Percentiles rank a stretch among this genome's conserved stretches.
phyloP scores from a whole-genome alignment of 768 basidiomycete genomes.

The Gloeostereum incarnatum region DNA sequence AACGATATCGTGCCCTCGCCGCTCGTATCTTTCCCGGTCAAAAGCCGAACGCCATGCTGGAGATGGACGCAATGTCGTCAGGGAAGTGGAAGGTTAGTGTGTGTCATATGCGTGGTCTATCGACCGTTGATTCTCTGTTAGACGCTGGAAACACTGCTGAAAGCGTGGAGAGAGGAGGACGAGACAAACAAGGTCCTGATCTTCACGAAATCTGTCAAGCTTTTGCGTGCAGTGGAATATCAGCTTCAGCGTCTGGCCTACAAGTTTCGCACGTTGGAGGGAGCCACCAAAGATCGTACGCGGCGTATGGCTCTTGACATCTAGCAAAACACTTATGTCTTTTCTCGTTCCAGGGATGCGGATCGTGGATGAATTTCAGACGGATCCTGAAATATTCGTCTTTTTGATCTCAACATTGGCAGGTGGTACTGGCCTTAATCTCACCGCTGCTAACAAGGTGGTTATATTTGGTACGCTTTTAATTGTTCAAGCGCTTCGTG shows the following conservation, averaged over 20 bases:
- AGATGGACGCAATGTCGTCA: constrained; percentile 58
- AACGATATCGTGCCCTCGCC: no score
- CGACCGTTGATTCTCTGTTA: constrained; percentile 17
- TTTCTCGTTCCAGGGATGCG: constrained; percentile 54
- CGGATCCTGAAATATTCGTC: constrained; percentile 61
- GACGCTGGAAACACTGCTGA: constrained; percentile 61
- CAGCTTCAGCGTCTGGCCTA: constrained; percentile 52
- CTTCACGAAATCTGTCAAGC: constrained; percentile 88
- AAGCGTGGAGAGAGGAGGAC: constrained; percentile 58
- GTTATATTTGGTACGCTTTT: constrained; percentile 64
- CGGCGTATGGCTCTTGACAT: no score
- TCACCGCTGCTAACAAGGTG: constrained; percentile 79
- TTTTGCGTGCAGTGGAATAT: constrained; percentile 78
- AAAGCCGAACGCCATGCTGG: no score
- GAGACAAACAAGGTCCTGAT: constrained; percentile 79
- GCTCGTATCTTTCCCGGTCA: no score
- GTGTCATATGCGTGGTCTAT: neutral
- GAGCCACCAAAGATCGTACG: no score
- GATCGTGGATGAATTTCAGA: constrained; percentile 77
- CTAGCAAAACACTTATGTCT: neutral
- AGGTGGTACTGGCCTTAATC: constrained; percentile 85
- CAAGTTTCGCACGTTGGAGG: no score
- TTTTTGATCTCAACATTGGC: constrained; percentile 89
- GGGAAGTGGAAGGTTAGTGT: constrained; percentile 80
- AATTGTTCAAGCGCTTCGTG: no score